These are phyloP conservation scores for Phytophthora pistaciae DNA, from an alignment of 352 stramenopile species.

Conservation along the genomic window DNA sequence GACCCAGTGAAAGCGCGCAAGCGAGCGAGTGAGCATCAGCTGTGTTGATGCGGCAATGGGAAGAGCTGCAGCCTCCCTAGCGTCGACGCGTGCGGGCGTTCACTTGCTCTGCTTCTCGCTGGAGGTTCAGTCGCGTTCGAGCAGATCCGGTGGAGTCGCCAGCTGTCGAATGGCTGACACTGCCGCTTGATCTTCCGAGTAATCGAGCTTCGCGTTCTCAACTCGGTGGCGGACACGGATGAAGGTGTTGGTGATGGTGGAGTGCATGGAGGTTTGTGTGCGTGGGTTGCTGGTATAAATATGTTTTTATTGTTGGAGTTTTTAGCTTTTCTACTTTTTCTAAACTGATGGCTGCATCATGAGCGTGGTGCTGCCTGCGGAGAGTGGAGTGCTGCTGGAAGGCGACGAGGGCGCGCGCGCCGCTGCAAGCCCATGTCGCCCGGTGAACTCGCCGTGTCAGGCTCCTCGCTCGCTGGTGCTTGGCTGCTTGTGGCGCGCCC, in stretches of 20 bases:
- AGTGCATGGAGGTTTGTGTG: constrained; percentile 20
- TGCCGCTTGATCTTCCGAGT: background rate
- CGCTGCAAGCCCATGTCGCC: constrained; percentile 21
- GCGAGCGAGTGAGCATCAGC: constrained; percentile 3
- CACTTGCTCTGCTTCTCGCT: constrained; percentile 12
- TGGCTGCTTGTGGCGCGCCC: constrained; percentile 20
- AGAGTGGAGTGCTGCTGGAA: constrained; percentile 23
- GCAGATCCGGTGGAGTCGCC: constrained; percentile 6
- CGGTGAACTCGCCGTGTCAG: constrained; percentile 6
- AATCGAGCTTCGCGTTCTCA: background rate
- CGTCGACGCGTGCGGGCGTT: constrained; percentile 1
- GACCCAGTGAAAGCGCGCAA: background rate
- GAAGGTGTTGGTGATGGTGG: background rate
- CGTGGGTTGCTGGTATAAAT: constrained; percentile 50
- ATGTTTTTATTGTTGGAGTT: constrained; percentile 64
- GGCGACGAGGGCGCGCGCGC: constrained; percentile 19
- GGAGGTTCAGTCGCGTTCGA: constrained; percentile 10
- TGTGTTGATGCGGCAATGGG: background rate
- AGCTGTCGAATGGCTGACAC: constrained; percentile 2
- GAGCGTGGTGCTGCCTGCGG: constrained; percentile 9
- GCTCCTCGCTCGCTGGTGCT: constrained; percentile 20
- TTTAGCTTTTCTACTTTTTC: constrained; percentile 79
- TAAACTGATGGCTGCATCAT: constrained; percentile 46
- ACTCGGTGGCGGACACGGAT: background rate
- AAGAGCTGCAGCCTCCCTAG: constrained; percentile 22